Evolutionary conservation across 257 asterid species (phyloP), one percentile per base, ranked within the genome.

Genomic region (Solanum pimpinellifolium): DNA sequence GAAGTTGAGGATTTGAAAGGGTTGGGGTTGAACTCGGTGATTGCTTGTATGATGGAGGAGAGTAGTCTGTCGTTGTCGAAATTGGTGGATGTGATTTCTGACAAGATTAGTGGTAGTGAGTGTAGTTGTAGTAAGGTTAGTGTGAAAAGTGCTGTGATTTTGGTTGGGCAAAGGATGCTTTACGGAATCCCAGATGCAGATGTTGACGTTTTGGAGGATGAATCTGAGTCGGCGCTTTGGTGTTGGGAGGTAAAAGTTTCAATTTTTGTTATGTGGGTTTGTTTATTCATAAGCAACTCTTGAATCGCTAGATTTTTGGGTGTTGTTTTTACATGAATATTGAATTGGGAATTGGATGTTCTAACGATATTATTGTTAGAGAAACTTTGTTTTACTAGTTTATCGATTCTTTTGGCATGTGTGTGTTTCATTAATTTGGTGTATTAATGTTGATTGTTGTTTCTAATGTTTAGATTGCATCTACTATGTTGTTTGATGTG

Each of bases 201-300:
- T 88, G 96, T 99, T 82, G 98, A 97, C 91, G 89, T 96, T 42
- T 90, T 97, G 92, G 99, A 97, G 91, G 98, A 97, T 87, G 98
- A 94, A 29, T 89, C 91, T 23, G 98, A 93, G 80, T 74, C 87
- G 80, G 94, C 98, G 75, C 96, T 96, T 52, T 97, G 99, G 98
- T 95, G 93, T 78, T 97, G 99, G 99, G 99, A 97, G 99, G 99
- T 97, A 72, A 83, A 62, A 4, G 31, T 76, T 44, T 5, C 25
- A 13, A 9, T 62, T 8, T 47, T 12, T 12, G 9, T 13, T 27
- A 27, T 68, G 20, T 70, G 42, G n/a, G 77, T 15, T 70, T 15
- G 18, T 8, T 72, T 8, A 72, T 2, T 73, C 20, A 18, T 35
- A 33, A 33, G 14, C 47, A 35, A 73, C 27, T 20, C 2, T 29